These are phyloP conservation scores for Penicillium steckii DNA, from an alignment of 495 filamentous ascomycete genomes.

Conservation along the genomic window DNA sequence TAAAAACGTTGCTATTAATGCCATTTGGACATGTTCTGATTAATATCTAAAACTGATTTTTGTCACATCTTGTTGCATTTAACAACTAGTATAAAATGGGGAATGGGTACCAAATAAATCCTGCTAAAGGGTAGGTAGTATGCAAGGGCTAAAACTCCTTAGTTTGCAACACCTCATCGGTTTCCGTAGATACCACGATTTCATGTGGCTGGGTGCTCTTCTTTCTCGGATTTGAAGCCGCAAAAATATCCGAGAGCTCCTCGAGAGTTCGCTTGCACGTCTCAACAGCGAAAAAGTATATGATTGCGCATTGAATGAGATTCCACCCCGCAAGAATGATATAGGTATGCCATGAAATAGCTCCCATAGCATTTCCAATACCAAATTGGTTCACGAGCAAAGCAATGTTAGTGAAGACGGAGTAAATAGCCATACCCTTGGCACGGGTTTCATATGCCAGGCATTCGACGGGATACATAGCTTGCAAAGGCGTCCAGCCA, in stretches of 20 bases:
- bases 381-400: conserved; percentile 43
- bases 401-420: conserved; percentile 32
- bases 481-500: conserved; percentile 66
- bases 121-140: too few relatives aligned
- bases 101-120: too few relatives aligned
- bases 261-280: conserved; percentile 68
- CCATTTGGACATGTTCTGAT: too few relatives aligned
- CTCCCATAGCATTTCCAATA: conserved; percentile 24
- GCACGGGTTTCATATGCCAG: conserved; percentile 59
- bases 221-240: conserved; percentile 50
- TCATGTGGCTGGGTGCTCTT: conserved; percentile 57
- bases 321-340: conserved; percentile 63
- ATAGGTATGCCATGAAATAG: conserved; percentile 54
- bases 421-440: conserved; percentile 60
- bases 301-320: conserved; percentile 48
- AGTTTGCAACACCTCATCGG: neutral
- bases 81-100: too few relatives aligned
- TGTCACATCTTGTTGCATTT: too few relatives aligned
- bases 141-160: neutral
- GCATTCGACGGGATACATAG: conserved; percentile 67
- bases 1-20: too few relatives aligned
- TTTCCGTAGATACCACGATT: neutral
- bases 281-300: conserved; percentile 68
- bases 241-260: conserved; percentile 66
- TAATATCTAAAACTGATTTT: too few relatives aligned